Evolutionary conservation across 345 rosid species (phyloP), one percentile per base, ranked within the genome.

Genomic region (Melastoma malabathricum): DNA sequence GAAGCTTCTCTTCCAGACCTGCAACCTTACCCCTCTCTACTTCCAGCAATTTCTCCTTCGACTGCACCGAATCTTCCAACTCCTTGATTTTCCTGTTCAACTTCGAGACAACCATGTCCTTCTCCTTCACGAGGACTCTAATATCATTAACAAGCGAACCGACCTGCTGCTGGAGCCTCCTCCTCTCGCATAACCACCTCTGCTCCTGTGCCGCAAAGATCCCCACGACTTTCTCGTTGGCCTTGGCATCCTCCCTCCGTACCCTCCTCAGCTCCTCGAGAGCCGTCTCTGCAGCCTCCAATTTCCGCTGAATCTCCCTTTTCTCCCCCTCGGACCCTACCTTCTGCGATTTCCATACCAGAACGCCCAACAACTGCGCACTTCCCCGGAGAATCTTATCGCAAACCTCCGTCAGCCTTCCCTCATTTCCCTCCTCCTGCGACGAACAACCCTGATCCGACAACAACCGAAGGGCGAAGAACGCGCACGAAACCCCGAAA

Each of bases 191-290:
- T 15, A 87, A 67, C 98, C 98, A 92, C 47, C 65, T 68, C 71
- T 92, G 96, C 65, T 87, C 95, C 43, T 82, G 95, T 3, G 84
- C 75, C 4, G 98, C 93, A 58, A 77, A 74, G 48, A 92, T 87
- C 43, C 93, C 52, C 20, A 84, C 95, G 51, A 82, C 96, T 57
- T 84, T 92, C 83, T 92, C 98, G 51, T 87, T 92, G 9, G 96
- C 98, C 61, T 69, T 87, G 5, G 89, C 96, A 56, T 84, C 96
- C 72, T 81, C 93, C 0, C 58, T 76, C 55, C 98, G 77, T 48
- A 64, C 51, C 64, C 77, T 75, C 78, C 75, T 79, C 55, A 92
- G 52, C 72, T 68, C 82, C 46, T 57, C 67, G n/a, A 84, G 79
- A 74, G 72, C 83, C 44, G 57, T 65, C 55, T 75, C 76, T 14